Base-by-base conservation (phyloP, 1,284 basidiomycete genomes). In the Microbotryomycetes sp. region DNA sequence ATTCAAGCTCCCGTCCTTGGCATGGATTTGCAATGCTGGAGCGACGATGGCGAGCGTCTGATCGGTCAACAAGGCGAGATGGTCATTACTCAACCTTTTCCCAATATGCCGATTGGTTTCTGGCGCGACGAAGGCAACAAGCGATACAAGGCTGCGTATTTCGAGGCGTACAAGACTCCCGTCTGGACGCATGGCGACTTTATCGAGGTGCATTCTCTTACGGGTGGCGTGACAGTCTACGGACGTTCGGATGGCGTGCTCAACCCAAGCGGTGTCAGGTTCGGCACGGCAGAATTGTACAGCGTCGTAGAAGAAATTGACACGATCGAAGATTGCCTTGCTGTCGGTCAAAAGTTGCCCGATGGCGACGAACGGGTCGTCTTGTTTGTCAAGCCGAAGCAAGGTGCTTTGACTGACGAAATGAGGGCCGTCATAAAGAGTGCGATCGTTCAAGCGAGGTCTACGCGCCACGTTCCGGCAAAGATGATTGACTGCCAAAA, bases 251-350 rank as follows among this genome's bases (percentile, higher is more conserved):
- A 91, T 72, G 87, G 87, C 58, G 87, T 89, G 51, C 60, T 60
- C 70, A 76, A 91, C 74, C 89, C 90, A 4, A 86, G 86, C 56
- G 89, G 89, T 2, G 64, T 93, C 62, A 82, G 89, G 23, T 92
- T 91, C 72, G 89, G 89, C 23, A 86, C 86, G 31, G 83, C 85
- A 29, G 90, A 92, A 75, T 82, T 92, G 56, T 92, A 92, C 76
- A 85, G 88, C 70, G 85, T 90, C 50, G 79, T 92, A 46, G 87
- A 89, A 54, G 56, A 62, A 47, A 48, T 65, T 29, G 64, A 57
- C 6, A 26, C 29, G n/a, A 56, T 65, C 21, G 64, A 65, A 41
- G 64, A 65, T 27, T 60, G 55, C 46, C 76, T 92, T 50, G 88
- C 86, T 3, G 82, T 91, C 7, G 88, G 87, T 1, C 85, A 90